Evolutionary conservation across 164 flowering plant species (phyloP).

Genomic region (Magnolia kwangsiensis): DNA sequence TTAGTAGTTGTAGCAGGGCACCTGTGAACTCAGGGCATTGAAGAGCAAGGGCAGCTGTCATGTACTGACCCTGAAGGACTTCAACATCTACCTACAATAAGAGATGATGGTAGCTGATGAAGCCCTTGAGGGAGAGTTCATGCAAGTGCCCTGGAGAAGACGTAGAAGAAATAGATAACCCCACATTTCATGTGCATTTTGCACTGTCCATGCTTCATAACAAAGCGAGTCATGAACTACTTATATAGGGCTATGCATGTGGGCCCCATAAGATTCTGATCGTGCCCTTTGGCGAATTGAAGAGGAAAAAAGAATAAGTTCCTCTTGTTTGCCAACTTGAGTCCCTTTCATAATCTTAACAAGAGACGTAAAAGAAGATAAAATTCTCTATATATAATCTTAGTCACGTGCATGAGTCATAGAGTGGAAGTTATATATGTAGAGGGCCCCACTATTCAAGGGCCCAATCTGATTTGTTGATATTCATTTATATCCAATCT

Average conservation of each 20-base stretch:
- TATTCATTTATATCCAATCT: too few relatives aligned
- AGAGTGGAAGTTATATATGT: too few relatives aligned
- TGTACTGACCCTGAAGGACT: too few relatives aligned
- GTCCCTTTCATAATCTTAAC: neutral
- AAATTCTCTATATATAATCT: neutral
- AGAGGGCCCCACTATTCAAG: neutral
- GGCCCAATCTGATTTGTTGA: neutral
- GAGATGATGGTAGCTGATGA: neutral
- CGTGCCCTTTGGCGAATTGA: neutral
- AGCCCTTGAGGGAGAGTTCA: conserved; percentile 12
- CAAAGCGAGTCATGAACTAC: neutral
- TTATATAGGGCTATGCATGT: conserved; percentile 4
- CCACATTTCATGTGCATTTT: neutral
- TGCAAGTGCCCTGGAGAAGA: conserved; percentile 1
- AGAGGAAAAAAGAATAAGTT: neutral
- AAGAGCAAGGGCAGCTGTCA: neutral
- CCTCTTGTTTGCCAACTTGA: conserved; percentile 2
- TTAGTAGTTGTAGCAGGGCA: too few relatives aligned
- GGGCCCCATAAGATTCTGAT: neutral
- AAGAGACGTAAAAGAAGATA: neutral
- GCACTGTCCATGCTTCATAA: neutral
- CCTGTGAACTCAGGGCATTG: neutral
- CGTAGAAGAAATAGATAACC: neutral
- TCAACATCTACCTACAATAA: too few relatives aligned
- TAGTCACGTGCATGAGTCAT: too few relatives aligned